These are phyloP conservation scores for Globisporangium abappressorium DNA, from an alignment of 352 stramenopile genomes.

Conservation along the genomic window DNA sequence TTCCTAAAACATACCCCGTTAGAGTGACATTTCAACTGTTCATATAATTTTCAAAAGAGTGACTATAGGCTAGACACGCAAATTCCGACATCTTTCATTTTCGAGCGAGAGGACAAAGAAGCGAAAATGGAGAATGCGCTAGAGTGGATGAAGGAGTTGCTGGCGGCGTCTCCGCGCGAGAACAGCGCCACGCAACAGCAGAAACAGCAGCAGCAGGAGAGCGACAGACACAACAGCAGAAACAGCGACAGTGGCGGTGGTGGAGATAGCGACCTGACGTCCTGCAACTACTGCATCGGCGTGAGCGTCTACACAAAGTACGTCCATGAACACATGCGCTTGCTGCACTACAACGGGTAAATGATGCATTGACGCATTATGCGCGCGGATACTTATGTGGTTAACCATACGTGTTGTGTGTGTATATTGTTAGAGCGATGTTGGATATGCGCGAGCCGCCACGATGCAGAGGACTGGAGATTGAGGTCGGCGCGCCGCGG, in stretches of 20 bases:
- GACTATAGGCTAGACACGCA: not conserved
- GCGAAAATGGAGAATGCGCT: slow-evolving; percentile 8
- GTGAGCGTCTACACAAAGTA: slow-evolving; percentile 72
- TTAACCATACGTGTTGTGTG: not conserved
- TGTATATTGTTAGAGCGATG: slow-evolving; percentile 32
- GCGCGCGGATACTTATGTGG: too few relatives aligned
- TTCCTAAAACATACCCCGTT: not conserved
- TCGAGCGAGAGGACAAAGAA: not conserved
- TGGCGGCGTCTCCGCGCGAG: slow-evolving; percentile 13
- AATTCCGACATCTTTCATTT: not conserved
- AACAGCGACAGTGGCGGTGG: not conserved
- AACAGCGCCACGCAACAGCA: slow-evolving; percentile 10
- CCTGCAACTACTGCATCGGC: slow-evolving; percentile 58
- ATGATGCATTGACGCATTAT: not conserved
- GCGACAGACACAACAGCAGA: not conserved
- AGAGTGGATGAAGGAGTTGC: not conserved
- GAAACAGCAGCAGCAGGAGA: not conserved
- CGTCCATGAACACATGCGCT: slow-evolving; percentile 3
- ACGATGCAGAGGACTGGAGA: slow-evolving; percentile 52
- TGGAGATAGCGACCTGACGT: slow-evolving; percentile 4
- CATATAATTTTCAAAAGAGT: not conserved
- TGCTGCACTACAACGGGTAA: not conserved
- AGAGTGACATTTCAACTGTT: not conserved
- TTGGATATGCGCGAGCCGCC: slow-evolving; percentile 42
- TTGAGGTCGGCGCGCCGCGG: slow-evolving; percentile 33